Evolutionary conservation across 1,139 yeast genomes (phyloP).

Genomic region (Dujonia santamariae): DNA sequence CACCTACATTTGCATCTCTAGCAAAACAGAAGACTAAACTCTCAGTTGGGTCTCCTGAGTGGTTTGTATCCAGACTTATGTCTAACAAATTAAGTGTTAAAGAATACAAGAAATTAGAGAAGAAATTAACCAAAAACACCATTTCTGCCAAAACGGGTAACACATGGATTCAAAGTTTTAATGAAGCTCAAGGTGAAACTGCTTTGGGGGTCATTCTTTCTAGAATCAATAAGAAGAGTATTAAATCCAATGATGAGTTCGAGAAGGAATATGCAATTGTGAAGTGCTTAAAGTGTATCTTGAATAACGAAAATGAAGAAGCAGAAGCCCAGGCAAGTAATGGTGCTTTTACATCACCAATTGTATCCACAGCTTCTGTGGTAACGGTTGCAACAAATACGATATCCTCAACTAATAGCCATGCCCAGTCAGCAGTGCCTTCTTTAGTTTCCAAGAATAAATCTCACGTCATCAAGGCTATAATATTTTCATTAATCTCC

Average conservation of each 20-base stretch:
- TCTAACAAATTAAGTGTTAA: conserved; percentile 30
- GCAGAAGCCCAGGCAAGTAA: conserved; percentile 6
- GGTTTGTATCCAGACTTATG: conserved; percentile 41
- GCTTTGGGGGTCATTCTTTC: conserved; percentile 41
- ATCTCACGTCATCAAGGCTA: conserved; percentile 31
- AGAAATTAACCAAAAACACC: conserved; percentile 24
- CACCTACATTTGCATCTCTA: conserved; percentile 5
- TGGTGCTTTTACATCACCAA: not conserved
- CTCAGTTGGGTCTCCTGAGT: conserved; percentile 43
- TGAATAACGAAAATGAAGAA: conserved; percentile 20
- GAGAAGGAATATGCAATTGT: conserved; percentile 40
- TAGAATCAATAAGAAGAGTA: conserved; percentile 40
- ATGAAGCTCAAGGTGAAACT: conserved; percentile 42
- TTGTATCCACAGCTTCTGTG: no score
- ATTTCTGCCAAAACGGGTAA: conserved; percentile 18
- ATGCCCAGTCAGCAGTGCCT: no score
- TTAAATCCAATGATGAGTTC: conserved; percentile 44
- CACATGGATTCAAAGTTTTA: conserved; percentile 33
- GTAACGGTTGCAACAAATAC: conserved; percentile 1
- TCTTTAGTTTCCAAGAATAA: conserved; percentile 26
- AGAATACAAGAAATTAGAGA: conserved; percentile 36
- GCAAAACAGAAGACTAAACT: conserved; percentile 17
- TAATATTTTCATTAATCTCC: conserved; percentile 37
- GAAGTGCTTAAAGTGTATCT: conserved; percentile 34
- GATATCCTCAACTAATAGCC: conserved; percentile 1